Percentiles rank a stretch among this genome's conserved stretches.
phyloP scores from a whole-genome alignment of 306 rosid genomes.

The Vicia faba region DNA sequence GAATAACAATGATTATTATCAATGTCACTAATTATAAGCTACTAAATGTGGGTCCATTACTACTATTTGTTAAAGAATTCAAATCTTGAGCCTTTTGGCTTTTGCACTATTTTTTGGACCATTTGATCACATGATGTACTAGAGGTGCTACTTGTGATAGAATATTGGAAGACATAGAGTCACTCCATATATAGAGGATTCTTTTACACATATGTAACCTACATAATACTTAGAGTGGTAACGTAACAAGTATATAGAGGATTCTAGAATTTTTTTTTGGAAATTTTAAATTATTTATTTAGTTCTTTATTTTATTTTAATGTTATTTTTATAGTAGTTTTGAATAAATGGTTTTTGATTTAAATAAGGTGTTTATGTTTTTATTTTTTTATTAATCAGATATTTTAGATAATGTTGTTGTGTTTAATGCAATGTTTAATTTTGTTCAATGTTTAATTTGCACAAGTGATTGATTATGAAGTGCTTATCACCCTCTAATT shows the following conservation, averaged over 20 bases:
- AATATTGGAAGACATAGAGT: conserved; percentile 15
- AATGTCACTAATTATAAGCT: conserved; percentile 14
- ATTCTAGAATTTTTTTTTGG: neutral
- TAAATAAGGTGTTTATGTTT: too few species aligned
- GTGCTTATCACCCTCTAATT: too few species aligned
- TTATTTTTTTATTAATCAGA: too few species aligned
- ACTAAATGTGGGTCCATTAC: conserved; percentile 30
- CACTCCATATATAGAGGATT: neutral
- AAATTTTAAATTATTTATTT: too few species aligned
- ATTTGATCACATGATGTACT: conserved; percentile 19
- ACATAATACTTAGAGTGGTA: conserved; percentile 5
- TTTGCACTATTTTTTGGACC: conserved; percentile 16
- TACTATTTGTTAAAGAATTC: conserved; percentile 1
- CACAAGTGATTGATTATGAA: too few species aligned
- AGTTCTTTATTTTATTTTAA: too few species aligned
- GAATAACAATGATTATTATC: neutral
- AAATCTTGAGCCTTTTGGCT: conserved; percentile 6
- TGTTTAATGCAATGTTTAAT: too few species aligned
- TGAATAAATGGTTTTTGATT: too few species aligned
- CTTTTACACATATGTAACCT: neutral
- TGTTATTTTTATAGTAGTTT: too few species aligned
- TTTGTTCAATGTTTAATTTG: too few species aligned
- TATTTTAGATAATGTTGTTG: too few species aligned
- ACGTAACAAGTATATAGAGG: neutral
- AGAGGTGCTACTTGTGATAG: conserved; percentile 14